Evolutionary conservation across 768 basidiomycete species (phyloP).

Genomic region (Leccinum disarticulatum): DNA sequence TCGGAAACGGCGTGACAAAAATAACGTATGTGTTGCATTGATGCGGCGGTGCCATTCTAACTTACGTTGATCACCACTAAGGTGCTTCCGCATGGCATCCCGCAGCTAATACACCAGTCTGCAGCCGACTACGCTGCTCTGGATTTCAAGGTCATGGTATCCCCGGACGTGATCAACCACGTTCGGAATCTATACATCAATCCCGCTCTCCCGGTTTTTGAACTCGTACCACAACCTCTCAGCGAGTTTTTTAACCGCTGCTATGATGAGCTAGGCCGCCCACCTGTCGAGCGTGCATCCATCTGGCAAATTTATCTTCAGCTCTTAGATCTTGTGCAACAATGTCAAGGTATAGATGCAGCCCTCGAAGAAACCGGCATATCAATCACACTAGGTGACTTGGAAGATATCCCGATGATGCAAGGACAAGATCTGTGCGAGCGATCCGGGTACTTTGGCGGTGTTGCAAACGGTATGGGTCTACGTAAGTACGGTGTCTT

Average conservation of each 20-base stretch:
- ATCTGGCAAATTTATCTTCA: neutral
- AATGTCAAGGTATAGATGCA: no score
- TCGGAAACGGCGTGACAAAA: slow-evolving; percentile 5
- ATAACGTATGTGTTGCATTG: slow-evolving; percentile 2
- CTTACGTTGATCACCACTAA: neutral
- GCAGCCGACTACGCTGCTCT: neutral
- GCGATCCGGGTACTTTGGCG: neutral
- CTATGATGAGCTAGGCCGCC: neutral
- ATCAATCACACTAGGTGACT: no score
- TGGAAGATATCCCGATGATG: neutral
- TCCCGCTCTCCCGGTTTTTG: slow-evolving; percentile 34
- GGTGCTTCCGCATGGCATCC: no score
- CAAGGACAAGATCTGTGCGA: neutral
- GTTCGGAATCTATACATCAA: slow-evolving; percentile 29
- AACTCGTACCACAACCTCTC: slow-evolving; percentile 37
- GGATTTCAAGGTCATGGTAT: neutral
- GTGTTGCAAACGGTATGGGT: neutral
- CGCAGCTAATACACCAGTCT: neutral
- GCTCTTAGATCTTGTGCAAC: no score
- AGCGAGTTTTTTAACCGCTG: neutral
- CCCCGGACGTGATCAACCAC: neutral
- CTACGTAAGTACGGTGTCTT: neutral
- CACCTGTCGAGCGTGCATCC: neutral
- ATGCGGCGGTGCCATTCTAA: neutral
- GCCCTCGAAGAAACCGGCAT: no score